These are phyloP conservation scores for Eucalyptus pauciflora DNA, from an alignment of 345 rosid genomes.

Conservation along the genomic window DNA sequence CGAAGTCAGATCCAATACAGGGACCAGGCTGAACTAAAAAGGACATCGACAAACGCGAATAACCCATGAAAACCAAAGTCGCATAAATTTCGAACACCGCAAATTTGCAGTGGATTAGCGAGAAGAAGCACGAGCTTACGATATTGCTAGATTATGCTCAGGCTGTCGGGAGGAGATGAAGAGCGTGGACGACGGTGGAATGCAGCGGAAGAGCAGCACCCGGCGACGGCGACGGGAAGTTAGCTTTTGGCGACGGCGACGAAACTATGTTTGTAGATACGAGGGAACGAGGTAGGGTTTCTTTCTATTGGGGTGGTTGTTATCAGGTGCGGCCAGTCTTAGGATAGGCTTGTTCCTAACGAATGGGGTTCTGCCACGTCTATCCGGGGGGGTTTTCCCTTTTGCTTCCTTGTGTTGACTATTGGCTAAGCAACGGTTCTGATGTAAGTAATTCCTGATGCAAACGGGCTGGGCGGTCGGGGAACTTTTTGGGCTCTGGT, in stretches of 20 bases:
- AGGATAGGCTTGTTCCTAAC: not conserved
- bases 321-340: not conserved
- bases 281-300: not conserved
- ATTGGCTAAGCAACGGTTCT: not conserved
- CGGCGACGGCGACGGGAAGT: no score
- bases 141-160: not conserved
- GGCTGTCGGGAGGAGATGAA: not conserved
- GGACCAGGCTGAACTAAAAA: not conserved
- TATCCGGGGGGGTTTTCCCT: accelerated
- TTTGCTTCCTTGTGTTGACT: not conserved
- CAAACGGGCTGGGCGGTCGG: not conserved
- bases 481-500: not conserved
- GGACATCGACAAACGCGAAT: not conserved
- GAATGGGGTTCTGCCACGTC: not conserved
- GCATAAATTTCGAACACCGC: not conserved
- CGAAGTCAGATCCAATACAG: not conserved
- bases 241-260: not conserved
- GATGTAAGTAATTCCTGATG: accelerated
- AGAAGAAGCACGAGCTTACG: not conserved
- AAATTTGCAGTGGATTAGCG: not conserved
- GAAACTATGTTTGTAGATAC: not conserved
- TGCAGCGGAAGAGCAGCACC: not conserved
- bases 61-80: not conserved
- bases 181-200: not conserved
- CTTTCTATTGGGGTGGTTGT: not conserved